phyloP scores from a whole-genome alignment of 345 rosid genomes.

The Arabidopsis suecica region DNA sequence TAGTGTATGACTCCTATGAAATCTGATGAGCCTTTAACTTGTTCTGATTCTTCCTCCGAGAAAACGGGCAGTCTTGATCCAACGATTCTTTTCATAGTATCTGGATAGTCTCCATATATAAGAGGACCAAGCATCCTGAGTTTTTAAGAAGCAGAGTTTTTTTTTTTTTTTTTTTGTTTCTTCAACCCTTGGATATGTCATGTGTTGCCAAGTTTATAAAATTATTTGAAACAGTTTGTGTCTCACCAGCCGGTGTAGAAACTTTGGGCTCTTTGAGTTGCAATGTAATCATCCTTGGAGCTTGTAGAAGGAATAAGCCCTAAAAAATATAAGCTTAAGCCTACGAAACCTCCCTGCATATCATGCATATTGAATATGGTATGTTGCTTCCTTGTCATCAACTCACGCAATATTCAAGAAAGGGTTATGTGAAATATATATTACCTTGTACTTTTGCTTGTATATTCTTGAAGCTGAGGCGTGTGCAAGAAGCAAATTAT shows the following conservation, averaged over 20 bases:
- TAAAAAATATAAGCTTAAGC: constrained; percentile 49
- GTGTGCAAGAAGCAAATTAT: constrained; percentile 63
- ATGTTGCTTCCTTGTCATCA: constrained; percentile 15
- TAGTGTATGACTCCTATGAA: too few species aligned
- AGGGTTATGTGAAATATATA: neutral
- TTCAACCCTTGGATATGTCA: too few species aligned
- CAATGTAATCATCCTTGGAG: constrained; percentile 50
- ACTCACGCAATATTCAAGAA: neutral
- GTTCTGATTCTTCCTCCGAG: too few species aligned
- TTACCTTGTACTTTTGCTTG: constrained; percentile 33
- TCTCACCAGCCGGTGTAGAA: constrained; percentile 57
- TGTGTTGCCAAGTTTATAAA: too few species aligned
- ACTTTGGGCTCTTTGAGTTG: constrained; percentile 50
- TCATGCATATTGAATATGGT: constrained; percentile 40
- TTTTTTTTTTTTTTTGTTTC: too few species aligned
- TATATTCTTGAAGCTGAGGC: constrained; percentile 60
- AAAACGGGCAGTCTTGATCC: too few species aligned
- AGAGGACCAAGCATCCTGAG: constrained; percentile 48
- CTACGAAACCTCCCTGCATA: constrained; percentile 55
- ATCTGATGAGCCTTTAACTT: too few species aligned
- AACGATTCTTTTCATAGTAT: neutral
- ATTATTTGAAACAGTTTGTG: too few species aligned
- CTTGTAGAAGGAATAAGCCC: constrained; percentile 48
- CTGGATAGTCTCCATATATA: constrained; percentile 71
- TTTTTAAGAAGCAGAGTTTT: too few species aligned